Evolutionary conservation across 2,329 filamentous ascomycete genomes (phyloP).

Genomic region (Fusarium sp.): DNA sequence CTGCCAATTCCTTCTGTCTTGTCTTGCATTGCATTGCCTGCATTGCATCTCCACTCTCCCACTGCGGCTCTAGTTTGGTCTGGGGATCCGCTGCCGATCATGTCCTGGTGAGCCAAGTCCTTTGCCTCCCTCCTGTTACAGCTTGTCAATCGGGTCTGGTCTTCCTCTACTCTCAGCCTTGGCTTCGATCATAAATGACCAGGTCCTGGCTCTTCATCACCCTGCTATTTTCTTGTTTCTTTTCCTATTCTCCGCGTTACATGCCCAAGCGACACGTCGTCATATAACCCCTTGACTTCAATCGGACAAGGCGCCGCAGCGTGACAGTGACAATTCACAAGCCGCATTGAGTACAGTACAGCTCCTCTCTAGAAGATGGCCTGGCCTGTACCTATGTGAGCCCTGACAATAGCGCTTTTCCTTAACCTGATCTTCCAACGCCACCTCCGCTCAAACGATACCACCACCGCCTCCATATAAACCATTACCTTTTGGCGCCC

Average conservation of each 20-base stretch:
- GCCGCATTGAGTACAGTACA: slow-evolving; percentile 11
- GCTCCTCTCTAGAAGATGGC: background rate
- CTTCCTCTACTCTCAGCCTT: slow-evolving; percentile 17
- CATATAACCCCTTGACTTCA: slow-evolving; percentile 17
- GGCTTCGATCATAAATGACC: slow-evolving; percentile 29
- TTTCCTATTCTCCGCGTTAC: slow-evolving; percentile 29
- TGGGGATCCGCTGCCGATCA: slow-evolving; percentile 43
- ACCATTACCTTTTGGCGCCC: slow-evolving; percentile 20
- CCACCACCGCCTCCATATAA: slow-evolving; percentile 40
- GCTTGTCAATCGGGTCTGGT: slow-evolving; percentile 20
- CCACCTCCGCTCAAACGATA: slow-evolving; percentile 47
- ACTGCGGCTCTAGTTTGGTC: slow-evolving; percentile 34
- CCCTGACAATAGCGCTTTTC: slow-evolving; percentile 39
- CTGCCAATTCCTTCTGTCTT: slow-evolving; percentile 19
- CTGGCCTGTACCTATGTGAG: slow-evolving; percentile 4
- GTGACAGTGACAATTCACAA: background rate
- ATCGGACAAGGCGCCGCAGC: slow-evolving; percentile 34
- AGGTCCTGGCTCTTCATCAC: slow-evolving; percentile 14
- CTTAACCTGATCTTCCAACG: slow-evolving; percentile 43
- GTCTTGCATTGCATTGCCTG: slow-evolving; percentile 7
- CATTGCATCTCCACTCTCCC: slow-evolving; percentile 17
- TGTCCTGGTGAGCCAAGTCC: slow-evolving; percentile 46
- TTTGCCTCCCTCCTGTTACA: slow-evolving; percentile 33
- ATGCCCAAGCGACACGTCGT: slow-evolving; percentile 33
- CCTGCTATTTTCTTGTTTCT: slow-evolving; percentile 3